Base-by-base conservation (phyloP, 139 green algal genomes). In the Coccomyxa sp. region DNA sequence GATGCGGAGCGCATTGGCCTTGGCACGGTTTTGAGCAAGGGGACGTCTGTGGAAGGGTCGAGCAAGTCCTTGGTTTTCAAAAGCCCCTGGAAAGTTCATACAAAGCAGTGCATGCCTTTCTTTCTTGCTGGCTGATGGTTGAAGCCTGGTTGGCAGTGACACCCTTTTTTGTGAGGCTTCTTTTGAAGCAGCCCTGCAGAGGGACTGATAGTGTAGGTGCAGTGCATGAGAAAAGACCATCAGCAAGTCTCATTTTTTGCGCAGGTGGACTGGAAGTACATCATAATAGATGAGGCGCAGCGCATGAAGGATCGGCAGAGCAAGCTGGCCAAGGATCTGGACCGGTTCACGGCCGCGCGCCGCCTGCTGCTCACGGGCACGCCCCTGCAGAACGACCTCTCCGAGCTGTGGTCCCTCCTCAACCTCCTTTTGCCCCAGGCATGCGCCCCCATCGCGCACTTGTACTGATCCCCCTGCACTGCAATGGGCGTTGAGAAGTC, bases 271-370 rank as follows among this genome's bases (percentile, higher is more conserved):
- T 98, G 96, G 96, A 92, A 95, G 89, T 98, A 98, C 91, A 96
- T 99, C 86, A 93, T 99, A 82, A 98, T 99, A 76, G 97, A 99
- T 87, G 97, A 99, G 89, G 97, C 96, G 57, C 97, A 99, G 91
- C 92, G 96, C 86, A 96, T 99, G 90, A 99, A 99, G 91, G 95
- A 97, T 91, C 85, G 94, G 25, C 85, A 96, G 84, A 90, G 83
- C 81, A 92, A 94, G 86, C 91, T 96, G 77, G 86, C 92, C 63
- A 83, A 87, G 58, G 96, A 97, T 81, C 88, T 99, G 81, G 93
- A 97, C 89, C 85, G 84, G 28, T 97, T 97, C 90, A 86, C 78
- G 75, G 81, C 88, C 32, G 27, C 68, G 21, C 89, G 93, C 13
- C 88, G 93, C 45, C 88, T 97, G 83, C 89, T 97, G 80, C 87